Evolutionary conservation across 805 yeast species (phyloP).

Genomic region (Saccharomycopsis vini): DNA sequence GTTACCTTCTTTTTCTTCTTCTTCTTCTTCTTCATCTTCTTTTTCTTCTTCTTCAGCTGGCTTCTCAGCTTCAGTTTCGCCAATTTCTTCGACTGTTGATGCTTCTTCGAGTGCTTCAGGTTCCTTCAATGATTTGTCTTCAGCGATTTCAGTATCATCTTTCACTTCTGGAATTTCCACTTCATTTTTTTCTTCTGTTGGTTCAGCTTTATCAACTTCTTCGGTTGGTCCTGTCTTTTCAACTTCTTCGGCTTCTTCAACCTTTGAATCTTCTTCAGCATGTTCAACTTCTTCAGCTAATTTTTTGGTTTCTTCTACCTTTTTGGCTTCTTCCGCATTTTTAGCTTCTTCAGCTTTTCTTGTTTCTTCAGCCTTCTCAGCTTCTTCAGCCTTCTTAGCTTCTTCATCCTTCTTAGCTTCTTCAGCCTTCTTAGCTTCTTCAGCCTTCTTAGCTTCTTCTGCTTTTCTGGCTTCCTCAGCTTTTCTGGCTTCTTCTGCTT

Average conservation of each 20-base stretch:
- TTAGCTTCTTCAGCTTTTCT: slow-evolving; percentile 21
- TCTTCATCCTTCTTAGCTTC: slow-evolving; percentile 48
- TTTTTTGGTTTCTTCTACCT: slow-evolving; percentile 20
- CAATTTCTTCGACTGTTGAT: neutral
- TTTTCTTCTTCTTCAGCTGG: slow-evolving; percentile 67
- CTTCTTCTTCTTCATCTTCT: slow-evolving; percentile 2
- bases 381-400: slow-evolving; percentile 22
- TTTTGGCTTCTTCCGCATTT: slow-evolving; percentile 12
- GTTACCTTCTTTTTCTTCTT: slow-evolving; percentile 10
- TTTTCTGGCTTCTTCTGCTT: slow-evolving; percentile 7
- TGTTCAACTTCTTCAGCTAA: slow-evolving; percentile 32
- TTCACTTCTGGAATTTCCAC: slow-evolving; percentile 16
- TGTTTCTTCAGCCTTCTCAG: slow-evolving; percentile 20
- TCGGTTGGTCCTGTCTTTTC: slow-evolving; percentile 14
- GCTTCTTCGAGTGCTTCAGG: too few relatives aligned
- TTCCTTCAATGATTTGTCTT: too few relatives aligned
- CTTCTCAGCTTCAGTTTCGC: neutral
- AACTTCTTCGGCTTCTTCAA: slow-evolving; percentile 2
- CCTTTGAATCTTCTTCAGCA: slow-evolving; percentile 58
- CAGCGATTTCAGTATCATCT: too few relatives aligned
- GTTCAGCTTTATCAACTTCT: slow-evolving; percentile 21
- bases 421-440: slow-evolving; percentile 33
- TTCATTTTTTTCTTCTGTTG: slow-evolving; percentile 48
- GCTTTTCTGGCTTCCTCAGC: slow-evolving; percentile 20
- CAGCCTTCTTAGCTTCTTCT: slow-evolving; percentile 10